phyloP scores from a whole-genome alignment of 495 filamentous ascomycete species.

The Penicillium parvum region DNA sequence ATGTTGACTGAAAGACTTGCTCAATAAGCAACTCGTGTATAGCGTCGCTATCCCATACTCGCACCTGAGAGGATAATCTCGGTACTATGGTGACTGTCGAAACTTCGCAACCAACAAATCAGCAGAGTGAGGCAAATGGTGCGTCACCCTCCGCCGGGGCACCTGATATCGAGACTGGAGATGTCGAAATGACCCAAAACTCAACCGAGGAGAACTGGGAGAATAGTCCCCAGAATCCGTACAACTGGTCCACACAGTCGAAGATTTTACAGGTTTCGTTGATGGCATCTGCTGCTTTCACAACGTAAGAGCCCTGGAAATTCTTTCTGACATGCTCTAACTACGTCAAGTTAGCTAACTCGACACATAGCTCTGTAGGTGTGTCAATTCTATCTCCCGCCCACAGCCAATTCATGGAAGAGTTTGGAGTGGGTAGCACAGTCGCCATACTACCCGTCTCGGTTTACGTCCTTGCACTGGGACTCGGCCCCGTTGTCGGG shows the following conservation, averaged over 20 bases:
- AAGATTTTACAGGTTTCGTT: constrained; percentile 19
- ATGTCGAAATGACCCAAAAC: too few relatives aligned
- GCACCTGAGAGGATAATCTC: too few relatives aligned
- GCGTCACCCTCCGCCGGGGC: too few relatives aligned
- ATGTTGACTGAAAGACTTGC: too few relatives aligned
- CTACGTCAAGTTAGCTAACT: not conserved
- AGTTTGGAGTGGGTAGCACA: constrained; percentile 47
- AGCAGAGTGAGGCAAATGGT: too few relatives aligned
- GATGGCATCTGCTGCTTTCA: constrained; percentile 19
- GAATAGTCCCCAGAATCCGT: constrained; percentile 20
- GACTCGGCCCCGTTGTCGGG: constrained; percentile 53
- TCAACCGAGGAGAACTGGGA: too few relatives aligned
- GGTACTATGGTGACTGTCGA: too few relatives aligned
- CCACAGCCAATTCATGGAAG: constrained; percentile 33
- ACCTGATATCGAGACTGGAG: too few relatives aligned
- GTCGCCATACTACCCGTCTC: constrained; percentile 52
- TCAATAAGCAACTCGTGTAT: too few relatives aligned
- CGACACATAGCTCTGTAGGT: constrained; percentile 41
- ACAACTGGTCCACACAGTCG: constrained; percentile 18
- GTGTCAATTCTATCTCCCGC: constrained; percentile 52
- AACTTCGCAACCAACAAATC: too few relatives aligned
- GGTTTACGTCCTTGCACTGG: constrained; percentile 54
- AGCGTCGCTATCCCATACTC: too few relatives aligned
- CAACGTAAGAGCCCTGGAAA: constrained; percentile 16
- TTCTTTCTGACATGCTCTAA: too few relatives aligned